A percentile compares a stretch with the other conserved stretches of the same genome.
Conservation (phyloP, 129 eudicot species). For the Escallonia rubra region DNA sequence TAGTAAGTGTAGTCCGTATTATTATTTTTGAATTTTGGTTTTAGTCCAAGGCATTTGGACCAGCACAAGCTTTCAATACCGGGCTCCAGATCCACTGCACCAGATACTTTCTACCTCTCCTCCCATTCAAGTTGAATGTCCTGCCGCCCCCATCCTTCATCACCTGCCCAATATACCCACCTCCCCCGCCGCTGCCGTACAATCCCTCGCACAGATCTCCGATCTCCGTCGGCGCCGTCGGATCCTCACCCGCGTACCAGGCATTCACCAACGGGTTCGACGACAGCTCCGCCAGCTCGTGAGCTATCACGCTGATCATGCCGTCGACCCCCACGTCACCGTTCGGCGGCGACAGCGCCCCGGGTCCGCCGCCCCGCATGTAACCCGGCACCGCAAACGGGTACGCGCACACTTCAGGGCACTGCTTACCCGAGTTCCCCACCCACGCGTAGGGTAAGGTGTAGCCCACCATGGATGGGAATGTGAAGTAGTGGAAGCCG, state of each 20-base stretch:
- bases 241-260: slow-evolving; percentile 42
- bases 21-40: too few species aligned
- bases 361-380: slow-evolving; percentile 54
- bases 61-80: slow-evolving; percentile 57
- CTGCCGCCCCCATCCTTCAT: slow-evolving; percentile 56
- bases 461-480: slow-evolving; percentile 75
- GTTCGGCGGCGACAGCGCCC: slow-evolving; percentile 56
- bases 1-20: too few species aligned
- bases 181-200: slow-evolving; percentile 83
- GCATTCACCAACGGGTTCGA: slow-evolving; percentile 35
- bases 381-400: slow-evolving; percentile 83
- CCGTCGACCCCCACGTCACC: slow-evolving; percentile 39
- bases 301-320: slow-evolving; percentile 35
- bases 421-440: slow-evolving; percentile 75
- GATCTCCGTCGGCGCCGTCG: slow-evolving; percentile 64
- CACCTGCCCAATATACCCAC: slow-evolving; percentile 73
- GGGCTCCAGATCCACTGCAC: slow-evolving; percentile 93
- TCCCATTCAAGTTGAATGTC: slow-evolving; percentile 64
- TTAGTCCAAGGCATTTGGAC: slow-evolving; percentile 73
- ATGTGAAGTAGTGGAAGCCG: slow-evolving; percentile 92
- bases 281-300: slow-evolving; percentile 38
- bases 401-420: slow-evolving; percentile 91
- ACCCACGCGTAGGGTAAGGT: slow-evolving; percentile 93
- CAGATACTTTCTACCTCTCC: slow-evolving; percentile 53
- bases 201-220: slow-evolving; percentile 83